Base-by-base conservation (phyloP, 176 grass and related monocot genomes). In the Paspalum notatum region DNA sequence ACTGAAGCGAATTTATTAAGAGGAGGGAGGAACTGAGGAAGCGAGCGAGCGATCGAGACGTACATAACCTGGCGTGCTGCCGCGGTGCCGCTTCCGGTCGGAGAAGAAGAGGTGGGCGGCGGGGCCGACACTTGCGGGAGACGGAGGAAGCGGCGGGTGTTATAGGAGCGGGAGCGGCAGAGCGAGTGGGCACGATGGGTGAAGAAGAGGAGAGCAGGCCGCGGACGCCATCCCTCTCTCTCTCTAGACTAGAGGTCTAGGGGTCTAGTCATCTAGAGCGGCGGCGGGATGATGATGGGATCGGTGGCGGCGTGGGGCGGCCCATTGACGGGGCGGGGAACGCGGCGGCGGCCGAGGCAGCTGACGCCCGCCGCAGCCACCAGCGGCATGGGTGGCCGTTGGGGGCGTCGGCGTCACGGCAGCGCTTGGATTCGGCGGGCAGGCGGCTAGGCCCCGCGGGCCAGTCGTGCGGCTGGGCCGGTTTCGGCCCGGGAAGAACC, bases 171-270 rank as follows among this genome's bases (percentile, higher is more conserved):
- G 27, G 56, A 40, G 44, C 8, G 20, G n/a, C 57, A 4, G 44
- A 62, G 54, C 37, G 41, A 59, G 27, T 1, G 54, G 48, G 2
- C 53, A 21, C 58, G 38, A n/a, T n/a, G n/a, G n/a, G 11, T 16
- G 71, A 9, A 51, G 38, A 41, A 54, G 41, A 53, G 51, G 72
- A 63, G 72, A 44, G 39, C 47, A 55, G 63, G 81, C 54, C 46
- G 72, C 15, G 65, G 55, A 82, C 72, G 85, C 54, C 79, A 81
- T 87, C 66, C 11, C 55, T n/a, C n/a, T n/a, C n/a, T n/a, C n/a
- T n/a, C n/a, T n/a, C n/a, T n/a, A n/a, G n/a, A n/a, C 32, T 27
- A 32, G 32, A 32, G 32, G 32, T 3, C 32, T 32, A 32, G n/a
- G n/a, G n/a, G n/a, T n/a, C n/a, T n/a, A n/a, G n/a, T n/a, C n/a